These are phyloP conservation scores for Silene noctiflora DNA, from an alignment of 179 eudicot genomes.

Conservation along the genomic window DNA sequence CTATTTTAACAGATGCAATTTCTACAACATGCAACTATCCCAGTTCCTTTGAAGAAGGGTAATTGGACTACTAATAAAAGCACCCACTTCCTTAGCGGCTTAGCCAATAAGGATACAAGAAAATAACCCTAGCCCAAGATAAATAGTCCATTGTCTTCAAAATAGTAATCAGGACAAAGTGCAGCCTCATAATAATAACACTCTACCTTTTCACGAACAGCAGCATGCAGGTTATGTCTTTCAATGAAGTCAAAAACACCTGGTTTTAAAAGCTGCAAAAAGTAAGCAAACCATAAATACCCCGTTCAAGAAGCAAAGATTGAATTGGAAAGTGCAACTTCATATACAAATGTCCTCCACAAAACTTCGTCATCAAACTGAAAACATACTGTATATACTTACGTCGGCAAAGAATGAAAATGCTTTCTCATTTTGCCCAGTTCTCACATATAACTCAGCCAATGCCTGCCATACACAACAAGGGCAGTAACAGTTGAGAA, in stretches of 20 bases:
- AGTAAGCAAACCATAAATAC: constrained; percentile 9
- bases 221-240: constrained; percentile 77
- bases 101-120: neutral
- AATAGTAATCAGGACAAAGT: constrained; percentile 1
- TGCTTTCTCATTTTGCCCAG: constrained; percentile 83
- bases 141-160: neutral
- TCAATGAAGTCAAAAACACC: constrained; percentile 92
- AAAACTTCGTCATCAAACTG: neutral
- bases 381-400: constrained; percentile 31
- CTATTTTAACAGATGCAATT: neutral
- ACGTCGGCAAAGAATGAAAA: constrained; percentile 92
- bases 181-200: neutral
- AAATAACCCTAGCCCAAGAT: neutral
- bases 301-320: neutral
- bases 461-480: constrained; percentile 53
- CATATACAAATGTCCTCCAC: constrained; percentile 10
- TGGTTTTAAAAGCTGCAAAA: constrained; percentile 80
- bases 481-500: constrained; percentile 15
- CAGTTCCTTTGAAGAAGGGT: neutral
- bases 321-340: constrained; percentile 9
- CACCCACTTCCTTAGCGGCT: neutral
- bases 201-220: constrained; percentile 81
- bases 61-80: neutral
- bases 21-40: neutral
- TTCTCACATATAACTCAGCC: constrained; percentile 84